Percentiles rank a stretch among this genome's conserved stretches.
These are phyloP conservation scores for Mycena maculata DNA, from an alignment of 768 basidiomycete species.

Conservation along the genomic window DNA sequence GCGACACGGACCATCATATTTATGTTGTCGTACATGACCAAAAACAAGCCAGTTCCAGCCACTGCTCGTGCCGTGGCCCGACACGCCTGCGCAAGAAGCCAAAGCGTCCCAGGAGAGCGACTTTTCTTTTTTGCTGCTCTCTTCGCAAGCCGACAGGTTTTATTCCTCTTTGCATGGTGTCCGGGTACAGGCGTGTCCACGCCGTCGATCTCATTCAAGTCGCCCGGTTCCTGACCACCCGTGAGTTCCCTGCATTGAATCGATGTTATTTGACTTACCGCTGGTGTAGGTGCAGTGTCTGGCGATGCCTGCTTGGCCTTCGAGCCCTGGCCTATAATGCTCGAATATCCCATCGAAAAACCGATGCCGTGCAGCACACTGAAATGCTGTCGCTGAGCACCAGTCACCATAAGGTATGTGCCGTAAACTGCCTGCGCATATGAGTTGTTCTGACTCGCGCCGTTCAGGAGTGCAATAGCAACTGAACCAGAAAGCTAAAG, in stretches of 20 bases:
- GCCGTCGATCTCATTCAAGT: too few species aligned
- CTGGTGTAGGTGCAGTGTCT: constrained; percentile 9
- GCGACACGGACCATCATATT: background rate
- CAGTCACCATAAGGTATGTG: constrained; percentile 9
- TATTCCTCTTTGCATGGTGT: too few species aligned
- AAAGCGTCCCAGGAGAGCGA: background rate
- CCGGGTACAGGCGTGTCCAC: too few species aligned
- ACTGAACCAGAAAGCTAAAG: background rate
- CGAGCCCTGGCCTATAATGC: background rate
- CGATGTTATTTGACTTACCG: background rate
- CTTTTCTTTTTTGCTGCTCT: background rate
- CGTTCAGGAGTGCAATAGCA: background rate
- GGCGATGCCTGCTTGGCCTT: background rate
- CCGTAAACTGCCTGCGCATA: constrained; percentile 2
- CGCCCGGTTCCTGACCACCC: too few species aligned
- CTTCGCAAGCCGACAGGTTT: background rate
- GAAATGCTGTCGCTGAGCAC: background rate
- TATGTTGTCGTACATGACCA: background rate
- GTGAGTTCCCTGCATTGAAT: too few species aligned
- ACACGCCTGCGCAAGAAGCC: background rate
- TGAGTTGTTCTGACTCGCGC: background rate
- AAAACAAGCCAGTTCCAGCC: constrained; percentile 11
- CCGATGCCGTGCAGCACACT: background rate
- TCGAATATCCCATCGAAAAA: background rate
- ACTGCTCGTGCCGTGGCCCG: constrained; percentile 4